Evolutionary conservation across 1,139 yeast genomes (phyloP).

Genomic region (Saccharomyces hybrid): DNA sequence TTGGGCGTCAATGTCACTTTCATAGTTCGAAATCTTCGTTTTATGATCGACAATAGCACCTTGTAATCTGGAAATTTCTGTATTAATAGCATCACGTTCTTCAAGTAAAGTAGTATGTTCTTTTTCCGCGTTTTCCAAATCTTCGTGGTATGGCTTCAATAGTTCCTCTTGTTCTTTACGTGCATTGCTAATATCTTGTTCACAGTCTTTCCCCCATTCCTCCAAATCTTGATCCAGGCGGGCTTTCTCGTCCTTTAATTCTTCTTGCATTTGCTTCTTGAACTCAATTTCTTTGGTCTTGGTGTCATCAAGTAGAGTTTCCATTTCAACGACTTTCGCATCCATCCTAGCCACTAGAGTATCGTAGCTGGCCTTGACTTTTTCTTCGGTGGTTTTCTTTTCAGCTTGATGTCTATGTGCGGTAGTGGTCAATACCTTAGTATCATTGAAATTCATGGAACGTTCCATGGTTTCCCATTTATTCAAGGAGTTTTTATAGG

Average conservation of each 20-base stretch:
- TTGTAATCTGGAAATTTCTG: constrained; percentile 21
- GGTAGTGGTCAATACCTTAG: constrained; percentile 18
- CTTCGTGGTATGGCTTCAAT: constrained; percentile 25
- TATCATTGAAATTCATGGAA: constrained; percentile 19
- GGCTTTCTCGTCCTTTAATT: constrained; percentile 15
- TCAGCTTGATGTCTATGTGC: constrained; percentile 30
- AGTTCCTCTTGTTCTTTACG: constrained; percentile 26
- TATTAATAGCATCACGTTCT: constrained; percentile 23
- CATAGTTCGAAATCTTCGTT: constrained; percentile 20
- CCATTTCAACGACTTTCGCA: constrained; percentile 23
- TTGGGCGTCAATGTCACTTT: constrained; percentile 18
- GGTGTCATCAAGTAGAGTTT: constrained; percentile 28
- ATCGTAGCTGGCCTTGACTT: constrained; percentile 26
- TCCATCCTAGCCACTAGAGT: constrained; percentile 27
- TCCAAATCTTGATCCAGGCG: constrained; percentile 25
- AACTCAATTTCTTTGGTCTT: constrained; percentile 20
- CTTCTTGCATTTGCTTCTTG: constrained; percentile 24
- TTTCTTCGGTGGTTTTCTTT: constrained; percentile 17
- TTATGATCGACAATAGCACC: constrained; percentile 24
- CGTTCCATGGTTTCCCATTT: constrained; percentile 15
- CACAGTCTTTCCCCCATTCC: constrained; percentile 32
- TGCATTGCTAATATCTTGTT: constrained; percentile 29
- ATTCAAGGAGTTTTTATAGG: constrained; percentile 7
- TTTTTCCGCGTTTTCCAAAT: constrained; percentile 24
- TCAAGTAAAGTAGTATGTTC: constrained; percentile 21